These are phyloP conservation scores for Talaromyces atroroseus DNA, from an alignment of 2,329 filamentous ascomycete species.

Conservation along the genomic window DNA sequence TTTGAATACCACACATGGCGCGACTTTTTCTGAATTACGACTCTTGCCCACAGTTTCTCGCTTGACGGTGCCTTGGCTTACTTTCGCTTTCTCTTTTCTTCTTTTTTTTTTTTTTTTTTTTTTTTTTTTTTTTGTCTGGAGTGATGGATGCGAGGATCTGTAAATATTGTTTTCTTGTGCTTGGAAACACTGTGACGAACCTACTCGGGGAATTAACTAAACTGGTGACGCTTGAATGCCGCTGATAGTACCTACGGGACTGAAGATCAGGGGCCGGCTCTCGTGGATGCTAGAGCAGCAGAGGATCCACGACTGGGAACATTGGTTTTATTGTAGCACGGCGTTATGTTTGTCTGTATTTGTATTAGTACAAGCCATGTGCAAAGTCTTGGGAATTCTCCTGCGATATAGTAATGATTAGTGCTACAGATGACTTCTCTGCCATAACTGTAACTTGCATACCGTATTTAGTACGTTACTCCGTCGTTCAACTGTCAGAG, in stretches of 20 bases:
- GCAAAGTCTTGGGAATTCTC: neutral
- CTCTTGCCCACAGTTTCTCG: constrained; percentile 8
- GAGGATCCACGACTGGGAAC: neutral
- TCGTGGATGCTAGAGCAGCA: neutral
- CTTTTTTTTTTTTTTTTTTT: neutral
- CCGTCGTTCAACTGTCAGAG: too few species aligned
- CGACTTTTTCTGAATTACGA: constrained; percentile 11
- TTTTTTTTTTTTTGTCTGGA: constrained; percentile 1
- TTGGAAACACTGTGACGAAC: neutral
- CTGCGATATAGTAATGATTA: neutral
- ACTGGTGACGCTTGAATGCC: neutral
- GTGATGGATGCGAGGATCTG: constrained; percentile 2
- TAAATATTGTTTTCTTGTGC: constrained; percentile 3
- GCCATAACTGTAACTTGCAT: too few species aligned
- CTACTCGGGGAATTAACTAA: neutral
- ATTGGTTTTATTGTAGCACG: neutral
- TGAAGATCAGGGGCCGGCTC: neutral
- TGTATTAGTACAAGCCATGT: neutral
- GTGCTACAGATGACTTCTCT: neutral
- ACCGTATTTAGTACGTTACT: too few species aligned
- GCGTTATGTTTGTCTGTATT: neutral
- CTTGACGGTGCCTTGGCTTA: neutral
- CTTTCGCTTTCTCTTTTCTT: neutral
- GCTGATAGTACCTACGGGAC: neutral
- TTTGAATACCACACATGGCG: constrained; percentile 4